Evolutionary conservation across 2,329 filamentous ascomycete genomes (phyloP).

Genomic region (Nannizzia gypsea): DNA sequence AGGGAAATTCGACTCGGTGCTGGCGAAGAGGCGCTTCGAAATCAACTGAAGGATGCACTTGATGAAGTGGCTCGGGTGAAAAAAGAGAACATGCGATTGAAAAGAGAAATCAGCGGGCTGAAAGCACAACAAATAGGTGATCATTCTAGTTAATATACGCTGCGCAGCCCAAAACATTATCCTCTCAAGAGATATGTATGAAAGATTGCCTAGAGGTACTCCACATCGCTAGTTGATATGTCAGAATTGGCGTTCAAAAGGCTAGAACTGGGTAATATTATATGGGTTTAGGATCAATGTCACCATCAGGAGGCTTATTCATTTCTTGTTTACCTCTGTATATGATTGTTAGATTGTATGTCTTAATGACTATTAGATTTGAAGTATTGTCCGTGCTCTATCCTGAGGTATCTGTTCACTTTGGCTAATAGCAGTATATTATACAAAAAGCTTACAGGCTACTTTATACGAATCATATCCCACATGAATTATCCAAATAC

Average conservation of each 20-base stretch:
- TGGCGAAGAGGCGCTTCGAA: constrained; percentile 66
- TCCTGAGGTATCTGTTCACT: too few species aligned
- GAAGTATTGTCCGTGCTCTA: too few species aligned
- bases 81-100: constrained; percentile 75
- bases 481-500: neutral
- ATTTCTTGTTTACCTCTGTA: neutral
- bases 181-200: neutral
- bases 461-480: neutral
- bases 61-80: constrained; percentile 68
- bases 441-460: neutral
- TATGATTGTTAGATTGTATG: neutral
- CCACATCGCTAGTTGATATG: neutral
- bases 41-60: constrained; percentile 56
- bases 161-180: neutral
- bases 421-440: neutral
- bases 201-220: neutral
- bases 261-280: neutral
- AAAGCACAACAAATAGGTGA: constrained; percentile 37
- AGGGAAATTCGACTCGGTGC: constrained; percentile 63
- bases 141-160: neutral
- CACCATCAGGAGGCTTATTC: neutral
- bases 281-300: neutral
- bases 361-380: too few species aligned
- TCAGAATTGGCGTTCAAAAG: neutral
- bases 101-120: constrained; percentile 66